Evolutionary conservation across 345 rosid species (phyloP), one percentile per base, ranked within the genome.

Genomic region (Hibiscus tridactylites): DNA sequence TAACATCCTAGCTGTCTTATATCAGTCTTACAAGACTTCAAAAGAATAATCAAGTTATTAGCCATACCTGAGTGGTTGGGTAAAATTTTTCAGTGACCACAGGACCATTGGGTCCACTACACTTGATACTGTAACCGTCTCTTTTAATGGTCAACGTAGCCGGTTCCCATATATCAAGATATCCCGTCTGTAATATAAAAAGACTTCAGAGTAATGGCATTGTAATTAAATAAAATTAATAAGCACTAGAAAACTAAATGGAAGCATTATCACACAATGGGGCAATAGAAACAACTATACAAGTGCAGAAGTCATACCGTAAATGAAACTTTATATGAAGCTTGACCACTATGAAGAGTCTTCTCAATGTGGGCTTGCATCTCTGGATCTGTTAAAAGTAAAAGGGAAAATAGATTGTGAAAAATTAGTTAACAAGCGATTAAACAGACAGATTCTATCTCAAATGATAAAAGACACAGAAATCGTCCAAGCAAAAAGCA

Each of bases 101-200:
- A 71, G 60, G 74, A 64, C 86, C 93, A 68, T 83, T 82, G 46
- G 88, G 61, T 11, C 82, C 83, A 47, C 61, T 78, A 52, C 86
- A 77, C 79, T 88, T 94, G 78, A 91, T 88, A 72, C 83, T 90
- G 78, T 83, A 94, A 57, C 95, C 85, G 52, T 88, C 96, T 79
- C 85, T 88, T 82, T 91, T 94, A 44, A 94, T 74, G 66, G 90
- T 80, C 83, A 94, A 76, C 2, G 87, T 91, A 75, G 90, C 97
- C 1, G 86, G 90, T 83, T 94, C 98, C 95, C 97, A 90, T 79
- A 91, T 84, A 79, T 79, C 93, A 86, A 84, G 81, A 82, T 80
- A 90, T 73, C 88, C 85, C 53, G 84, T 78, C 98, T 94, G 89
- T 61, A 79, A 77, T 46, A 82, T 80, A 76, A 71, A 42, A 54